Evolutionary conservation across 257 asterid genomes (phyloP), one percentile per base, ranked within the genome.

Genomic region (Gynochthodes officinalis): DNA sequence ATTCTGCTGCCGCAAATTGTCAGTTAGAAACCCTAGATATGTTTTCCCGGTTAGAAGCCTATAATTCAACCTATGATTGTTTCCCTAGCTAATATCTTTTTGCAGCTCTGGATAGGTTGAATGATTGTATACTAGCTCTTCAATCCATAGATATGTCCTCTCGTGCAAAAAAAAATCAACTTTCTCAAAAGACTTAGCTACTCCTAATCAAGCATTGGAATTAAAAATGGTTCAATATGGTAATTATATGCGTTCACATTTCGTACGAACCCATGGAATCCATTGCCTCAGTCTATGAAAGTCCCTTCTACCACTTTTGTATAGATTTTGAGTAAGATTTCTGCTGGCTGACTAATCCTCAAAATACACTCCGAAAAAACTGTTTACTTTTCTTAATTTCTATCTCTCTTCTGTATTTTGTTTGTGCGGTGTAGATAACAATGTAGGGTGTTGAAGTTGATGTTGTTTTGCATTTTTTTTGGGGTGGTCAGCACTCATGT

Each of bases 21-120:
- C 71, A 68, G 62, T 30, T 73, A 58, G 75, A 81, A 81, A 81
- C 85, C 85, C 83, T 81, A 78, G 80, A 55, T 58, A 33, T 62
- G 55, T 76, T 39, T 32, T 61, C 61, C 61, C 32, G 7, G 30
- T 70, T 54, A 70, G 64, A 55, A 55, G 63, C 72, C 69, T 77
- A 54, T 62, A 57, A 57, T 54, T 25, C 46, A 40, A 44, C 72
- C 49, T 71, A 54, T 43, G 76, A 71, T 71, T 67, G 72, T 25
- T 53, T 63, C 54, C 33, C 55, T 33, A 77, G 72, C 14, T 59
- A 9, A 50, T 63, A 53, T 53, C 71, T 66, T 55, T 74, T 46
- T 68, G 74, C 66, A 57, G 59, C 76, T 43, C 69, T 73, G 74
- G 54, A 74, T 80, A 77, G 30, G 19, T 65, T 37, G 64, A 44